Conservation (phyloP, 257 asterid species). For the Anisodus tanguticus region DNA sequence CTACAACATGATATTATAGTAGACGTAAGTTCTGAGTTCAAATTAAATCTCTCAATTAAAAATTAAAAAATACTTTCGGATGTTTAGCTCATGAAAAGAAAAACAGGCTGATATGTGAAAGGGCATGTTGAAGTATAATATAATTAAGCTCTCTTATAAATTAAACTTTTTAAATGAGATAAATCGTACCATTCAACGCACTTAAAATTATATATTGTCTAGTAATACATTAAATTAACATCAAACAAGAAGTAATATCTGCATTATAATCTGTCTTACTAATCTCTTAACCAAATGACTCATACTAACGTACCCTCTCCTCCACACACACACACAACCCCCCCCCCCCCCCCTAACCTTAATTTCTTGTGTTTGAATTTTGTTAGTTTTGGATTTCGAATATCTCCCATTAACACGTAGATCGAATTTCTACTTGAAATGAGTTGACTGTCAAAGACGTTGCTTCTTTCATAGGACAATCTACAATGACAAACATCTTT, state of each 20-base stretch:
- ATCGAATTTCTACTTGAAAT: not conserved
- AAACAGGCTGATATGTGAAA: too few relatives aligned
- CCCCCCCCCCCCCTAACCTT: too few relatives aligned
- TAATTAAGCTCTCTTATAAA: not conserved
- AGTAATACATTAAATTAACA: too few relatives aligned
- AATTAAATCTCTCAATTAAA: too few relatives aligned
- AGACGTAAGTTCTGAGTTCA: too few relatives aligned
- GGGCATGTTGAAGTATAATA: not conserved
- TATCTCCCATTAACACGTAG: not conserved
- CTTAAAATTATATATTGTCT: too few relatives aligned
- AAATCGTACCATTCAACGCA: too few relatives aligned
- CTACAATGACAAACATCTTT: conserved; percentile 30
- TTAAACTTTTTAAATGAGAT: not conserved
- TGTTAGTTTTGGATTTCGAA: not conserved
- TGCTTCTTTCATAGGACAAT: conserved; percentile 50
- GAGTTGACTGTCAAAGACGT: not conserved
- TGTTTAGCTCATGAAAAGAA: not conserved
- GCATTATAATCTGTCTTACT: too few relatives aligned
- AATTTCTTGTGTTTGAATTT: not conserved
- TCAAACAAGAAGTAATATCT: too few relatives aligned
- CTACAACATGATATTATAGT: not conserved
- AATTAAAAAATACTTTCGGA: not conserved
- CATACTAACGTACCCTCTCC: too few relatives aligned
- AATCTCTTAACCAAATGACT: too few relatives aligned
- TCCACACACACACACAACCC: too few relatives aligned